phyloP scores from a whole-genome alignment of 2,329 filamentous ascomycete genomes.

The Metarhizium sp. region DNA sequence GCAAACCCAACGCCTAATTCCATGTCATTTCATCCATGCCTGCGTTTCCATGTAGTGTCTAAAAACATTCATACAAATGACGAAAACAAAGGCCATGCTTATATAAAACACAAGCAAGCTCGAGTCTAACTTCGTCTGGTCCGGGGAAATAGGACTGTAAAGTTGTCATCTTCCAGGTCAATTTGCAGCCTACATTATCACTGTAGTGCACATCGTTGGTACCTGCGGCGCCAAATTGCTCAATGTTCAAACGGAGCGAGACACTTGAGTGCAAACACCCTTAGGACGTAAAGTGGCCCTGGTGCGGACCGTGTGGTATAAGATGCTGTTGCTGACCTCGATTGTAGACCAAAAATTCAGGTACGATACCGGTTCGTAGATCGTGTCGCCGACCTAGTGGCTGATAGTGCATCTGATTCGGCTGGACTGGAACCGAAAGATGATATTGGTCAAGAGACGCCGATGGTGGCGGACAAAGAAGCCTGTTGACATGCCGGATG shows the following conservation, averaged over 20 bases:
- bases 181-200: background rate
- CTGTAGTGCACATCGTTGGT: background rate
- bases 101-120: background rate
- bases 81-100: background rate
- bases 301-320: slow-evolving; percentile 16
- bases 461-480: slow-evolving; percentile 81
- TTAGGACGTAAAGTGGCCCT: slow-evolving; percentile 28
- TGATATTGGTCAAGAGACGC: slow-evolving; percentile 68
- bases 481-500: slow-evolving; percentile 77
- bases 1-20: slow-evolving; percentile 19
- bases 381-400: slow-evolving; percentile 62
- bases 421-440: slow-evolving; percentile 45
- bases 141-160: background rate
- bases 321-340: slow-evolving; percentile 20
- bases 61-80: slow-evolving; percentile 10
- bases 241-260: background rate
- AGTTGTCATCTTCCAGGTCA: background rate
- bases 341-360: slow-evolving; percentile 42
- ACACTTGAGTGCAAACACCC: slow-evolving; percentile 2
- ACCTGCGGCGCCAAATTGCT: background rate
- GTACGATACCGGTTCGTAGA: slow-evolving; percentile 61
- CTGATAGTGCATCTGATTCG: slow-evolving; percentile 75
- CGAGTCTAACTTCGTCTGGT: background rate
- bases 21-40: slow-evolving; percentile 17
- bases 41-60: slow-evolving; percentile 9